phyloP scores from a whole-genome alignment of 2,329 filamentous ascomycete species.

The Fonsecaea multimorphosa region DNA sequence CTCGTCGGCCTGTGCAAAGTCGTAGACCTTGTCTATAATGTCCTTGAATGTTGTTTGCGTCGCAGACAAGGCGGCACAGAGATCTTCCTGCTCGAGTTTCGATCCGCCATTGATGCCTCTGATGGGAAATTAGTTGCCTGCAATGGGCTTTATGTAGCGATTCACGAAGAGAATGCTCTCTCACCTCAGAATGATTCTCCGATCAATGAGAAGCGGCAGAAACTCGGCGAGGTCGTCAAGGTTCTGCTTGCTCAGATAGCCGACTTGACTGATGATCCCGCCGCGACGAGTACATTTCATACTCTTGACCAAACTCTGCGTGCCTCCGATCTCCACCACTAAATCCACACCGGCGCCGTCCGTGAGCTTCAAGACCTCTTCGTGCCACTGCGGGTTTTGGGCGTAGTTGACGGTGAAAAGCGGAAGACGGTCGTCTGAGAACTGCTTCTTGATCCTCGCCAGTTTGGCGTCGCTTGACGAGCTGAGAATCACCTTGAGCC shows the following conservation, averaged over 20 bases:
- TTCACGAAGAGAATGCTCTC: constrained; percentile 3
- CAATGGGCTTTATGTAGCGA: not conserved
- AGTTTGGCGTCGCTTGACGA: constrained; percentile 49
- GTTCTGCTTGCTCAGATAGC: constrained; percentile 49
- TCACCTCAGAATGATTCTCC: constrained; percentile 45
- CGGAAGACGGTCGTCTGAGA: constrained; percentile 3
- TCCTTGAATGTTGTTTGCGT: constrained; percentile 43
- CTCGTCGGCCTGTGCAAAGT: constrained; percentile 50
- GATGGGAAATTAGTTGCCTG: not conserved
- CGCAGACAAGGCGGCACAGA: constrained; percentile 46
- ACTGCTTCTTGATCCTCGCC: constrained; percentile 40
- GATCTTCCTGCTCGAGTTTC: constrained; percentile 50
- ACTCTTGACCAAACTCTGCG: constrained; percentile 47
- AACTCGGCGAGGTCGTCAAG: constrained; percentile 45
- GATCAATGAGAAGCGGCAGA: constrained; percentile 48
- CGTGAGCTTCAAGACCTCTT: constrained; percentile 45
- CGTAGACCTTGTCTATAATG: constrained; percentile 47
- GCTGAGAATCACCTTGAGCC: constrained; percentile 47
- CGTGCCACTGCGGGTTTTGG: constrained; percentile 42
- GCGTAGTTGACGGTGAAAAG: constrained; percentile 46
- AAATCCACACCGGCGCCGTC: constrained; percentile 46
- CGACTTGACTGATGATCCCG: constrained; percentile 53
- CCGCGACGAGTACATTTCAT: constrained; percentile 51
- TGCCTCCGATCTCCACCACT: constrained; percentile 51
- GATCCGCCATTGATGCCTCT: constrained; percentile 53